phyloP scores from a whole-genome alignment of 2,329 filamentous ascomycete genomes.

The Orbilia javanica region DNA sequence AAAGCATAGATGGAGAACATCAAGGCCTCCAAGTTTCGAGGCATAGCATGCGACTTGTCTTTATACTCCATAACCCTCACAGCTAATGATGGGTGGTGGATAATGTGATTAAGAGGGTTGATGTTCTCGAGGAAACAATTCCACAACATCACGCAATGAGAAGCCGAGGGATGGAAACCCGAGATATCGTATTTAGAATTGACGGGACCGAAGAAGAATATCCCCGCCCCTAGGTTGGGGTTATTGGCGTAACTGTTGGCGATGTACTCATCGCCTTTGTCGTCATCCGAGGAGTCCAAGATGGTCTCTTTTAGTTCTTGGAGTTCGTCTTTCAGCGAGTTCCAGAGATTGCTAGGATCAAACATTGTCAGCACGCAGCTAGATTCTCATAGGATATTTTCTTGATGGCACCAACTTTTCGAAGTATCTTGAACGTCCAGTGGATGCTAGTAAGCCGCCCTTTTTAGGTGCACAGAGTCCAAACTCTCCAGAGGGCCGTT shows the following conservation, averaged over 20 bases:
- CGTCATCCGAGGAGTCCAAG: conserved; percentile 38
- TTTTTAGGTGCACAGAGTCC: conserved; percentile 36
- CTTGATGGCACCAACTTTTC: conserved; percentile 40
- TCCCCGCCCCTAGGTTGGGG: conserved; percentile 19
- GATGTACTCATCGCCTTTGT: conserved; percentile 38
- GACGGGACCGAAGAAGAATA: conserved; percentile 42
- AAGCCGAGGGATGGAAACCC: conserved; percentile 73
- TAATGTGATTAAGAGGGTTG: conserved; percentile 78
- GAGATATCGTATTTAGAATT: conserved; percentile 66
- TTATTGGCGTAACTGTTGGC: not conserved
- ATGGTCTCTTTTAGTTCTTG: conserved; percentile 54
- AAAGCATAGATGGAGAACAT: conserved; percentile 77
- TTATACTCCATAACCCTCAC: conserved; percentile 39
- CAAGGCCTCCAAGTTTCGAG: conserved; percentile 73
- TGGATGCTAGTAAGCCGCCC: conserved; percentile 31
- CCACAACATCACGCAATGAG: conserved; percentile 79
- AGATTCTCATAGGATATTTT: not conserved
- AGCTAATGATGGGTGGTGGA: conserved; percentile 76
- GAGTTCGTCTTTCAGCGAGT: conserved; percentile 50
- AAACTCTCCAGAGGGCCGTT: conserved; percentile 15
- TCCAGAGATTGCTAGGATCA: conserved; percentile 48
- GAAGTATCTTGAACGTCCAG: conserved; percentile 40
- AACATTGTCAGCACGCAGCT: not conserved
- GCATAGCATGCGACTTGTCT: conserved; percentile 69
- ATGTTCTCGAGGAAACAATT: conserved; percentile 80